phyloP scores from a whole-genome alignment of 1,139 yeast species.

The Lodderomyces beijingensis region DNA sequence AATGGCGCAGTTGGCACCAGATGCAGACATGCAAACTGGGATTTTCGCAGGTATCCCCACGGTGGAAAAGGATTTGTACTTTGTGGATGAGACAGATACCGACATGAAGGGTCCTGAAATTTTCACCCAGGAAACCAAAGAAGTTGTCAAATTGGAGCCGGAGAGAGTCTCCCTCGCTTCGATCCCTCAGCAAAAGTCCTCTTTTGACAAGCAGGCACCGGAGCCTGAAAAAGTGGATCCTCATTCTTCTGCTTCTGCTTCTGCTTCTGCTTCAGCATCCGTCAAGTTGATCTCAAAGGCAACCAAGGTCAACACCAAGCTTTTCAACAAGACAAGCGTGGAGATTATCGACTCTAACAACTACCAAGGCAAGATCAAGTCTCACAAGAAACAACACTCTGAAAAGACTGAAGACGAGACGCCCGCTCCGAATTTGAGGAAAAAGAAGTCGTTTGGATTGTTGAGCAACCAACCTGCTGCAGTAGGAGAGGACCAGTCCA shows the following conservation, averaged over 20 bases:
- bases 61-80: slow-evolving; percentile 4
- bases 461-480: slow-evolving; percentile 7
- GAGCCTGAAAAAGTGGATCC: background rate
- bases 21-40: slow-evolving; percentile 1
- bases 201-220: background rate
- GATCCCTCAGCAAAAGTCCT: background rate
- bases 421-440: slow-evolving; percentile 8
- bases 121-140: background rate
- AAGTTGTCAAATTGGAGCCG: background rate
- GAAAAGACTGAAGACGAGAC: slow-evolving; percentile 1
- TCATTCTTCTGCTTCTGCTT: background rate
- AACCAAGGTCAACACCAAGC: slow-evolving; percentile 13
- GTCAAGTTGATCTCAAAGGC: slow-evolving; percentile 6
- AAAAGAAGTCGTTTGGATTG: slow-evolving; percentile 24
- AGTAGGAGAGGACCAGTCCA: slow-evolving; percentile 15
- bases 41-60: slow-evolving; percentile 3
- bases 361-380: slow-evolving; percentile 12
- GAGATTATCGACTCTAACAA: slow-evolving; percentile 14
- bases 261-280: background rate
- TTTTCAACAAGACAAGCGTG: slow-evolving; percentile 12
- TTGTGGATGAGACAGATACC: background rate
- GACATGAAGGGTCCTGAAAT: background rate
- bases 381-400: slow-evolving; percentile 5
- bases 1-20: slow-evolving; percentile 3
- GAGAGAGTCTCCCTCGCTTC: no score